A percentile compares a stretch with the other conserved stretches of the same genome.
Evolutionary conservation across 352 stramenopile genomes (phyloP).

Genomic region (Phytophthora uliginosa): DNA sequence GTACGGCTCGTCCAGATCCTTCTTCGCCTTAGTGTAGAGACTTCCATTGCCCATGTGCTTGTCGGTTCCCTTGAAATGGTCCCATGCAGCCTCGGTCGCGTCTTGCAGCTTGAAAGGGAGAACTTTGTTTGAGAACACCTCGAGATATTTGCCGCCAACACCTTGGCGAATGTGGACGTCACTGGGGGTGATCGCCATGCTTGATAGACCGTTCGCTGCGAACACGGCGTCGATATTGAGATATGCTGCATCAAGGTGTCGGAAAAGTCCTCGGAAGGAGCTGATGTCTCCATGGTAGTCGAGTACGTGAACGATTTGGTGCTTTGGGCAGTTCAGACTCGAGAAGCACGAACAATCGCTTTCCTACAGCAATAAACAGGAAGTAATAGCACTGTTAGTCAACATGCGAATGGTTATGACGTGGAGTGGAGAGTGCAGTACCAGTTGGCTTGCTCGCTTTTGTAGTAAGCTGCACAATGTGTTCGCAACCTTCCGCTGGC

Average conservation of each 20-base stretch:
- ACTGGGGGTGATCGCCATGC: constrained; percentile 27
- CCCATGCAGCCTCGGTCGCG: constrained; percentile 25
- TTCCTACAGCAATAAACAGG: constrained; percentile 8
- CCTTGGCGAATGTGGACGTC: constrained; percentile 32
- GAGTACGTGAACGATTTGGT: constrained; percentile 25
- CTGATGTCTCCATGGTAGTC: constrained; percentile 24
- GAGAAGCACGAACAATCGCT: constrained; percentile 26
- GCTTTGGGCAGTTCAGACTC: constrained; percentile 14
- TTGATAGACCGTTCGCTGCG: constrained; percentile 27
- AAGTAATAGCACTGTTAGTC: background rate
- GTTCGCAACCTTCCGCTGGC: constrained; percentile 49
- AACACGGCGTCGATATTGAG: constrained; percentile 35
- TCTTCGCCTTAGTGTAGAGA: constrained; percentile 1
- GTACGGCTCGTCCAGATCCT: constrained; percentile 44
- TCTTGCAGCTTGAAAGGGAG: constrained; percentile 30
- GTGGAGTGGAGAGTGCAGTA: constrained; percentile 9
- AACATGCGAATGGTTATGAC: background rate
- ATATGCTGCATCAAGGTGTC: constrained; percentile 25
- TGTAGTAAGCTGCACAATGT: constrained; percentile 46
- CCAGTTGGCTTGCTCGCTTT: constrained; percentile 32
- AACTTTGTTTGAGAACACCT: constrained; percentile 35
- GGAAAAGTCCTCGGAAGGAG: constrained; percentile 27
- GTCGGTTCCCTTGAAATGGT: constrained; percentile 40
- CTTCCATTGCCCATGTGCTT: constrained; percentile 35
- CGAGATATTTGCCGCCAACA: constrained; percentile 26